A percentile compares a stretch with the other conserved stretches of the same genome.
Conservation (phyloP, 139 green algal genomes). For the Picocystis salinarum region DNA sequence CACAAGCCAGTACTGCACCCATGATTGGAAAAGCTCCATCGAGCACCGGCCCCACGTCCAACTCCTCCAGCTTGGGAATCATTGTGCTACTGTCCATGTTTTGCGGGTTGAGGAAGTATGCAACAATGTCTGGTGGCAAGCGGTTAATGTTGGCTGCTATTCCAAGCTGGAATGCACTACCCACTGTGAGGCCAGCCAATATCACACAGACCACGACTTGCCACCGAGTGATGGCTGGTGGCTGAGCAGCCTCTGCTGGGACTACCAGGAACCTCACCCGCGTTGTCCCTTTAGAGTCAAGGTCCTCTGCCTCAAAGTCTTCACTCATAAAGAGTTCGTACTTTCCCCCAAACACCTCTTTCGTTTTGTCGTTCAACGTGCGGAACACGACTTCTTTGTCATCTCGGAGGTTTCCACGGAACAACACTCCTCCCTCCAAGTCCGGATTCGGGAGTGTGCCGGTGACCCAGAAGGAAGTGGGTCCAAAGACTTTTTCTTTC, state of each 20-base stretch:
- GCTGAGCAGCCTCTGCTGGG: constrained; percentile 26
- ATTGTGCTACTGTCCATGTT: neutral
- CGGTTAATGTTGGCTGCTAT: constrained; percentile 5
- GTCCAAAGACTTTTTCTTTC: constrained; percentile 22
- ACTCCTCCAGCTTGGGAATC: constrained; percentile 37
- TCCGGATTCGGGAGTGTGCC: constrained; percentile 15
- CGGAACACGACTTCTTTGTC: constrained; percentile 1
- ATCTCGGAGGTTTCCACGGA: constrained; percentile 50
- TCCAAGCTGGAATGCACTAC: constrained; percentile 41
- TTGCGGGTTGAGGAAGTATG: neutral
- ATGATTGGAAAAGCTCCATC: constrained; percentile 33
- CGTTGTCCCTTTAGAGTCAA: constrained; percentile 6
- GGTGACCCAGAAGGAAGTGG: constrained; percentile 27
- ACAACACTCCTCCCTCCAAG: constrained; percentile 16
- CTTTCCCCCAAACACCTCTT: constrained; percentile 10
- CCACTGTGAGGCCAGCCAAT: constrained; percentile 47
- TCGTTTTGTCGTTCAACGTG: constrained; percentile 18
- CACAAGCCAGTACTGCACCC: constrained; percentile 27
- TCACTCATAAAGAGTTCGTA: constrained; percentile 64
- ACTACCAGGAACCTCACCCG: constrained; percentile 48
- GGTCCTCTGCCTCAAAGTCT: constrained; percentile 34
- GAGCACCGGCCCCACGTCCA: constrained; percentile 54
- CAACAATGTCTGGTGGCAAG: neutral
- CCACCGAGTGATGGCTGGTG: constrained; percentile 30
- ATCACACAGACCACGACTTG: constrained; percentile 32